Conservation (phyloP, 129 eudicot genomes). For the Escallonia herrerae region DNA sequence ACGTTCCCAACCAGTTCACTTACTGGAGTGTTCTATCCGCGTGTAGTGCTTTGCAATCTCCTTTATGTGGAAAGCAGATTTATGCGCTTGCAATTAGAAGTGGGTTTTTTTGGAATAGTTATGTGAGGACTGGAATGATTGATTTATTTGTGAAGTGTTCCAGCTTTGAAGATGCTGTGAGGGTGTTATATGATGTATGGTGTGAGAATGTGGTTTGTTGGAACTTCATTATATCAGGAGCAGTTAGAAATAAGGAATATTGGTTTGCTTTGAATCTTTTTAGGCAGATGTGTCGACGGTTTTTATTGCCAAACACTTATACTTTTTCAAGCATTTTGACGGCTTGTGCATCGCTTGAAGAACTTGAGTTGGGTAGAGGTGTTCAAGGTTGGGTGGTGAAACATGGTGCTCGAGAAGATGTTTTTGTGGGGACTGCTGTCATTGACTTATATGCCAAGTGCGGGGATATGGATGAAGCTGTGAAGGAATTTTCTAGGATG, state of each 20-base stretch:
- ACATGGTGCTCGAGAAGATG: slow-evolving; percentile 49
- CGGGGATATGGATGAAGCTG: slow-evolving; percentile 36
- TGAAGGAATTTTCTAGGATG: slow-evolving; percentile 52
- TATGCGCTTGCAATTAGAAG: slow-evolving; percentile 53
- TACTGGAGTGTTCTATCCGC: slow-evolving; percentile 73
- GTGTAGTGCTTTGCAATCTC: slow-evolving; percentile 40
- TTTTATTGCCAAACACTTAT: slow-evolving; percentile 41
- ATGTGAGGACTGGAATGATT: slow-evolving; percentile 65
- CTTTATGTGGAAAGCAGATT: slow-evolving; percentile 42
- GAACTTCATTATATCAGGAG: slow-evolving; percentile 80
- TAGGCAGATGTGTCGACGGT: slow-evolving; percentile 39
- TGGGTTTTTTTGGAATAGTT: slow-evolving; percentile 68
- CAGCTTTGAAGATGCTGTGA: slow-evolving; percentile 51
- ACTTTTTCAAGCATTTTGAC: slow-evolving; percentile 69
- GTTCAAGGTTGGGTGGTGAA: slow-evolving; percentile 72
- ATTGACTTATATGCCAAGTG: slow-evolving; percentile 35
- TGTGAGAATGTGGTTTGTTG: slow-evolving; percentile 85
- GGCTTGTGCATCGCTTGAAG: slow-evolving; percentile 60
- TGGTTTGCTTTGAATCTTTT: slow-evolving; percentile 47
- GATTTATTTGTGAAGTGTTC: slow-evolving; percentile 50
- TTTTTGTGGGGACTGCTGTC: slow-evolving; percentile 64
- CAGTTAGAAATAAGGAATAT: slow-evolving; percentile 49
- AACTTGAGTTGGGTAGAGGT: slow-evolving; percentile 44
- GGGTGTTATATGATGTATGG: slow-evolving; percentile 46
- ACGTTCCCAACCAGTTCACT: slow-evolving; percentile 45